Base-by-base conservation (phyloP, 768 basidiomycete species). In the Collybia nuda region DNA sequence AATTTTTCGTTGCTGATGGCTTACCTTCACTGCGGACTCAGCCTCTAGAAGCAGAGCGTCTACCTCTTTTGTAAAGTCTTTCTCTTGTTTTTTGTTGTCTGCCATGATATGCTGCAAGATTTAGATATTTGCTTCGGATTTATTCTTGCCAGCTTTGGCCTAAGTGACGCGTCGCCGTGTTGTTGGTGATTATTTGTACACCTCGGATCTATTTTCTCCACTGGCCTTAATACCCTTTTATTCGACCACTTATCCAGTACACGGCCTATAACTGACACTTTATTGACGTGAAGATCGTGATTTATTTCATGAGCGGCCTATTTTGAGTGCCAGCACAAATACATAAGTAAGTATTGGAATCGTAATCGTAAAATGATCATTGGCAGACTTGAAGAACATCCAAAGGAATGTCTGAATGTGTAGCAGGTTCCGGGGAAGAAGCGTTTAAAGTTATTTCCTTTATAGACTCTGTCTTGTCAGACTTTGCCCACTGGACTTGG, bases 61-160 rank as follows among this genome's bases (percentile, higher is more conserved):
- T 4, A 95, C 93, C 67, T 98, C 93, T 45, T 80, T 74, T 0
- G 91, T 88, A 57, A 77, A 97, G 65, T 98, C 95, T 64, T 82
- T 86, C 64, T 92, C 90, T 69, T 90, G 86, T 69, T 90, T 88
- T 73, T 85, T 86, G 67, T 81, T 79, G 57, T 91, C 90, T 37
- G 88, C 76, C 89, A 90, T 91, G 61, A 68, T 78, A 68, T 73
- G 74, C 48, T 47, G 61, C 57, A 71, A 58, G 64, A 63, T 61
- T 58, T 62, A 63, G 66, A 69, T n/a, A n/a, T n/a, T n/a, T n/a
- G n/a, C n/a, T n/a, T n/a, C n/a, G n/a, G n/a, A n/a, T n/a, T n/a
- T n/a, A n/a, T n/a, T n/a, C n/a, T n/a, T n/a, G n/a, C n/a, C n/a
- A n/a, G n/a, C n/a, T n/a, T n/a, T 19, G 68, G 72, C 62, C 67